phyloP scores from a whole-genome alignment of 2,329 filamentous ascomycete species.

The Didymella segeticola region DNA sequence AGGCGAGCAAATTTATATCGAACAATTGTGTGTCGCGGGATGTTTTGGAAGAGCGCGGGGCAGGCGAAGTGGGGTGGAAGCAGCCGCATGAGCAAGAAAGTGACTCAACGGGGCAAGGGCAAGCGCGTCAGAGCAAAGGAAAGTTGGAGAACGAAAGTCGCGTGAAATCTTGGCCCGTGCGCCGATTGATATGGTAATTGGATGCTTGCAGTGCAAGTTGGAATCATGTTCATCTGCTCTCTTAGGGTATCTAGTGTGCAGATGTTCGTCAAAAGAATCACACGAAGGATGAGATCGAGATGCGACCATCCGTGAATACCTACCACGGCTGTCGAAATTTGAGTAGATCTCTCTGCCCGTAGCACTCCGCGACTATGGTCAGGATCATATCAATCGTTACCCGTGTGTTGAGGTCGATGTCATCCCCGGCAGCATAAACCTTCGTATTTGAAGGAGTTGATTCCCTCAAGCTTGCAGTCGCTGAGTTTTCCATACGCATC shows the following conservation, averaged over 20 bases:
- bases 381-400: slow-evolving; percentile 93
- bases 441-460: neutral
- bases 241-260: neutral
- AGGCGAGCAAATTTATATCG: slow-evolving; percentile 22
- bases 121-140: slow-evolving; percentile 25
- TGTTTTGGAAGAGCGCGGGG: slow-evolving; percentile 38
- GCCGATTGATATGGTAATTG: neutral
- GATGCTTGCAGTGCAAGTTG: neutral
- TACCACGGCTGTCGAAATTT: slow-evolving; percentile 66
- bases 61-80: slow-evolving; percentile 40
- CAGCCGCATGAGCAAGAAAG: slow-evolving; percentile 38
- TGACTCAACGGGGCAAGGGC: slow-evolving; percentile 34
- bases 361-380: slow-evolving; percentile 85
- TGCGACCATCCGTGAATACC: neutral
- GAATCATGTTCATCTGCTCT: neutral
- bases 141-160: slow-evolving; percentile 8
- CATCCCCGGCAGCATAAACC: neutral
- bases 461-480: neutral
- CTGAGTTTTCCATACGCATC: slow-evolving; percentile 17
- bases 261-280: neutral
- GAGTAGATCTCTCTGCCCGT: slow-evolving; percentile 86
- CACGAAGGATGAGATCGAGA: neutral
- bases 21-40: slow-evolving; percentile 27
- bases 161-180: slow-evolving; percentile 15
- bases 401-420: slow-evolving; percentile 58